Percentiles rank a stretch among this genome's conserved stretches.
Conservation (phyloP, 2,329 filamentous ascomycete species). For the Akanthomyces dipterigenus region DNA sequence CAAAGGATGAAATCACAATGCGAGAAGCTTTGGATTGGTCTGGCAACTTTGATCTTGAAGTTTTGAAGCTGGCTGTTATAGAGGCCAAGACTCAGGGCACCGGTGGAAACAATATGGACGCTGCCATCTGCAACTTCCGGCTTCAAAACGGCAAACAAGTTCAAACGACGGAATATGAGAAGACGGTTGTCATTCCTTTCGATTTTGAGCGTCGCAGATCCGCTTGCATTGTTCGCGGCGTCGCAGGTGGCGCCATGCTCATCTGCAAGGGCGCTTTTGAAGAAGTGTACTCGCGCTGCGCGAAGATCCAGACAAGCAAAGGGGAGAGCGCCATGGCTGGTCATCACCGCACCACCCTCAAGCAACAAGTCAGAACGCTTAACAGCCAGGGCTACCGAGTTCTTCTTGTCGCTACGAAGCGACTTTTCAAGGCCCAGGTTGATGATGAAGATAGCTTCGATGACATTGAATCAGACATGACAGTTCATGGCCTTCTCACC, state of each 20-base stretch:
- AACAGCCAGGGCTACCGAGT: conserved; percentile 19
- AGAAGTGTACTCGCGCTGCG: conserved; percentile 21
- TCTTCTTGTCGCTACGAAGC: conserved; percentile 19
- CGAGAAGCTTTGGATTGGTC: conserved; percentile 18
- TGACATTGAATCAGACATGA: conserved; percentile 20
- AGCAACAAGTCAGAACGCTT: conserved; percentile 14
- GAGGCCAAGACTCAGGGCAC: conserved; percentile 20
- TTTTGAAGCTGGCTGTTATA: conserved; percentile 22
- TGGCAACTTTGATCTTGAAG: conserved; percentile 15
- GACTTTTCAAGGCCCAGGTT: conserved; percentile 11
- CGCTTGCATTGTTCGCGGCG: conserved; percentile 18
- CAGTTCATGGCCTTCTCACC: conserved; percentile 21
- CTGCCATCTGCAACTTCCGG: conserved; percentile 17
- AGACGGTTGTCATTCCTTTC: conserved; percentile 19
- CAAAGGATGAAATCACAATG: conserved; percentile 23
- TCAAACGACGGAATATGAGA: conserved; percentile 18
- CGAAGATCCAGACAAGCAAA: conserved; percentile 14
- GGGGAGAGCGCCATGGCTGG: conserved; percentile 16
- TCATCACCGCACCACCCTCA: conserved; percentile 13
- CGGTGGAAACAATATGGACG: conserved; percentile 24
- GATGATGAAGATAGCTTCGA: conserved; percentile 18
- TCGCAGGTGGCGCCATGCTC: conserved; percentile 19
- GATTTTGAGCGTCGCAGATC: conserved; percentile 22
- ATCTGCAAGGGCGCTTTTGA: conserved; percentile 25
- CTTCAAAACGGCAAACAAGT: conserved; percentile 14